Base-by-base conservation (phyloP, 2,329 filamentous ascomycete species). In the Cytospora piceae region DNA sequence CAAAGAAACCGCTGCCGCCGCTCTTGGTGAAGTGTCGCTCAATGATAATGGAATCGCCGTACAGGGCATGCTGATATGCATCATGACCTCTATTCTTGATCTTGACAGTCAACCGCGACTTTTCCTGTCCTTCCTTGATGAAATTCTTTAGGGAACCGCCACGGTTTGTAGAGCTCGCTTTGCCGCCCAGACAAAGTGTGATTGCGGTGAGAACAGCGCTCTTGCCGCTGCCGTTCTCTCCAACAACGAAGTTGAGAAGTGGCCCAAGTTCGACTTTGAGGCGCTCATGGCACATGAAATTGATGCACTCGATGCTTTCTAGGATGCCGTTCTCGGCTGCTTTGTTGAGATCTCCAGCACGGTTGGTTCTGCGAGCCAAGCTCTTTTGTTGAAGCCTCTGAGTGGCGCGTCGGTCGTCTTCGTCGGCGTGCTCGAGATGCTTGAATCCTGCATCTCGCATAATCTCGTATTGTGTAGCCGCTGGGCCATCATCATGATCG, bases 141-240 rank as follows among this genome's bases (percentile, higher is more conserved):
- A 98, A 78, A 66, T 86, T 91, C 77, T 96, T 96, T 31, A 99
- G 80, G 72, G 90, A 96, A 60, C 92, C 91, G 49, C 93, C 95
- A 69, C 95, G 90, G 73, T 98, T 98, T 4, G 95, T 98, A 20
- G 92, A 87, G 63, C 92, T 92, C 2, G 95, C 94, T 77, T 97
- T 98, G 24, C 92, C 94, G 67, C 95, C 95, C n/a, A 99, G 83
- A 73, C 95, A 98, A 39, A 99, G 83, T 0, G 93, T 97, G 69
- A 99, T 87, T 5, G 93, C 95, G 0, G 95, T 98, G 32, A 99
- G 80, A 17, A 98, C 90, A 3, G 95, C 95, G 76, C 95, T 99
- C 80, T 99, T 99, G 42, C 95, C 95, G 74, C 94, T 98, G 37
- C 95, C 95, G 74, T 99, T 99, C 76, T 97, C 93, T 20, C 95